phyloP scores from a whole-genome alignment of 805 yeast genomes.

The Vanderwaltozyma yarrowii region DNA sequence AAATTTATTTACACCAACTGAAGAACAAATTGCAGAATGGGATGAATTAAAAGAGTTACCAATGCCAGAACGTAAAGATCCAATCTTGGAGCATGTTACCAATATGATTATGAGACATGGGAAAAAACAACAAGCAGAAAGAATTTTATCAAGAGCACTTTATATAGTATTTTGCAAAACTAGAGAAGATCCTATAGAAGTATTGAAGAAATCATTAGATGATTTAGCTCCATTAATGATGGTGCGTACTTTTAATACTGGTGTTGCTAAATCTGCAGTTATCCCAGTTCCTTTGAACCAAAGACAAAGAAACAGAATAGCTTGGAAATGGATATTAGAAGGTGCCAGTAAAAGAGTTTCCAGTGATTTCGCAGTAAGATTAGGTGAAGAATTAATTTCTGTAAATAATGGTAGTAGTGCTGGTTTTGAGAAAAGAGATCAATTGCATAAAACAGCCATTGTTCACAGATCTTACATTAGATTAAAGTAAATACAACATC shows the following conservation, averaged over 20 bases:
- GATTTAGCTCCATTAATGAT: conserved; percentile 76
- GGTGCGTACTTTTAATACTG: conserved; percentile 67
- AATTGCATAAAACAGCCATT: conserved; percentile 78
- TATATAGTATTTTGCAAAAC: conserved; percentile 52
- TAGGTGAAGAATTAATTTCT: conserved; percentile 79
- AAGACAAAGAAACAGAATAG: conserved; percentile 76
- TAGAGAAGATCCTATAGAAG: conserved; percentile 69
- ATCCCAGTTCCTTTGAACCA: conserved; percentile 77
- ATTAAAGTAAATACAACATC: conserved; percentile 31
- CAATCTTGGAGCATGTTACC: conserved; percentile 65
- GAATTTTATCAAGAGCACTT: conserved; percentile 62
- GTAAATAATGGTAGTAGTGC: conserved; percentile 71
- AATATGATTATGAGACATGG: conserved; percentile 92
- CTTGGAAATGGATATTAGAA: conserved; percentile 85
- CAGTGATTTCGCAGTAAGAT: conserved; percentile 73
- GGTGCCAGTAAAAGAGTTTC: conserved; percentile 73
- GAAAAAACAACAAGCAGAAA: conserved; percentile 70
- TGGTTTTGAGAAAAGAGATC: conserved; percentile 73
- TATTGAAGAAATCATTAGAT: conserved; percentile 66
- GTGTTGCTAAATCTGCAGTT: conserved; percentile 70
- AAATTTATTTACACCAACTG: conserved; percentile 44
- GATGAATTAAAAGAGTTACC: conserved; percentile 39
- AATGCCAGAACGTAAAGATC: conserved; percentile 55
- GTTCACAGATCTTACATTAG: conserved; percentile 75
- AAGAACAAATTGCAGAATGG: conserved; percentile 51